Base-by-base conservation (phyloP, 192 early-diverging fungal species). In the Phlyctochytrium bullatum region DNA sequence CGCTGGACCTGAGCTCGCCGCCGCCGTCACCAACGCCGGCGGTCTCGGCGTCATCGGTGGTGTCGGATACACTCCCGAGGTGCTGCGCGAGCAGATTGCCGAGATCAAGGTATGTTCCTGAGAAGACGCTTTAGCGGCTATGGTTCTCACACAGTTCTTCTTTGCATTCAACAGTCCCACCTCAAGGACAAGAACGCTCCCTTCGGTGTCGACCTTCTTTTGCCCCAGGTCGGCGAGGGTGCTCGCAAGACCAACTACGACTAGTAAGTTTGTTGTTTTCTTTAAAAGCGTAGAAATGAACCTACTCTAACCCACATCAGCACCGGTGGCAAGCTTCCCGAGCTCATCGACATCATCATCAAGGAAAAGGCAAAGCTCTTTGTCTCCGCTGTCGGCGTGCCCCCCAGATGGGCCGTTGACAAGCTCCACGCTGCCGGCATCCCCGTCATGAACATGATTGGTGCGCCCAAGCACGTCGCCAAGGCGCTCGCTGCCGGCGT, bases 401-500 rank as follows among this genome's bases (percentile, higher is more conserved):
- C 79, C 14, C 76, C 79, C 6, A 24, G 32, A 34, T 75, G 77
- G 79, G 77, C 64, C 35, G 79, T 80, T 12, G 74, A 80, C 50
- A 77, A 80, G 59, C 77, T 80, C 30, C 79, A 80, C 74, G 65
- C 59, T 14, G 72, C 69, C 0, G 65, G 68, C 47, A 80, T 80
- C 60, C 71, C 62, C 36, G 71, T 80, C 47, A 80, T 80, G 79
- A 80, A 80, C 73, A 80, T 80, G 79, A 70, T 80, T 56, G 76
- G 79, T 29, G 75, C 79, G 0, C 73, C 77, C 20, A 80, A 80
- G 52, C 79, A 80, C 61, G 77, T 72, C 23, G 10, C 14, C 16
- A 80, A 80, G 40, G 77, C 77, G 2, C 25, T 80, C 40, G 79
- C 59, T 3, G 76, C 73, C 28, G 79, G 79, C 25, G 73, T 75